A percentile compares a stretch with the other conserved stretches of the same genome.
These are phyloP conservation scores for Mollisia scopiformis DNA, from an alignment of 2,329 filamentous ascomycete genomes.

Conservation along the genomic window DNA sequence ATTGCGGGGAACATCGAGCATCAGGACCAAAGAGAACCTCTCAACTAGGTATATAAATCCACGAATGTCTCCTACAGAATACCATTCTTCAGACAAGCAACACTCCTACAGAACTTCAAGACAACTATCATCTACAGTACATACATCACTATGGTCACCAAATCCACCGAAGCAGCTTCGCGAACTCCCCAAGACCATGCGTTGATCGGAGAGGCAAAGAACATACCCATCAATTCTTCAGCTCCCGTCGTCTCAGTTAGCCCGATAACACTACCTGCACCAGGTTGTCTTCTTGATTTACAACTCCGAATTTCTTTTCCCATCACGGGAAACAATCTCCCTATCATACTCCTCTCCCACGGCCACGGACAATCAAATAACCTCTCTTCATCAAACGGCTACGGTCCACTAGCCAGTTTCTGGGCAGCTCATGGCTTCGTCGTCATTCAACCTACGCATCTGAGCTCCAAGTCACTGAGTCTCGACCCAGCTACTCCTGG, in stretches of 20 bases:
- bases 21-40: too few relatives aligned
- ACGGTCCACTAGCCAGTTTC: constrained; percentile 44
- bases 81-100: too few relatives aligned
- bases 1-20: too few relatives aligned
- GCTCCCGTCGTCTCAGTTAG: constrained; percentile 36
- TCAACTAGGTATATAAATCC: too few relatives aligned
- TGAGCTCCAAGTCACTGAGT: constrained; percentile 39
- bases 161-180: too few relatives aligned
- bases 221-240: constrained; percentile 40
- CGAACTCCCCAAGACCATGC: too few relatives aligned
- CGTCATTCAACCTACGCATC: constrained; percentile 47
- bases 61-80: too few relatives aligned
- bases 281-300: constrained; percentile 34
- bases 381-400: constrained; percentile 46
- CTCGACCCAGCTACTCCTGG: constrained; percentile 21
- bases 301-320: constrained; percentile 43
- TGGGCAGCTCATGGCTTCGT: constrained; percentile 46
- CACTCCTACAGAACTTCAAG: too few relatives aligned
- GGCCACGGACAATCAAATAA: constrained; percentile 43
- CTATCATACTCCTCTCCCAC: constrained; percentile 46
- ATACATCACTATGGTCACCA: too few relatives aligned
- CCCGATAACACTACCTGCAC: constrained; percentile 22
- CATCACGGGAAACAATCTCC: constrained; percentile 37
- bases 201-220: constrained; percentile 41
- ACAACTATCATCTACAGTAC: too few relatives aligned